Evolutionary conservation across 2,329 filamentous ascomycete genomes (phyloP).

Genomic region (Lasiodiplodia sp.): DNA sequence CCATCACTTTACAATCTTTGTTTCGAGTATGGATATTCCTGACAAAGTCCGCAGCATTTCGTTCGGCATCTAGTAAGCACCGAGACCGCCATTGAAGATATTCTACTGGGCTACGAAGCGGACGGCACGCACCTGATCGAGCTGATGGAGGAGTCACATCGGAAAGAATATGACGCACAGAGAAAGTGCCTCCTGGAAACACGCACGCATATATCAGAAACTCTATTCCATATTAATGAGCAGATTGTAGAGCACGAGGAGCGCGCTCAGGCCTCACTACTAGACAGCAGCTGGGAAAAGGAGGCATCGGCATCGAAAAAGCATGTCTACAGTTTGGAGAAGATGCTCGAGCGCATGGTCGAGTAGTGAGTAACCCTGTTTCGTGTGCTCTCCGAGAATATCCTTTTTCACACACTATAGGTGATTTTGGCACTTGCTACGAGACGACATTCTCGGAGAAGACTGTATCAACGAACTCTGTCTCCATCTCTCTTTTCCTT

Average conservation of each 20-base stretch:
- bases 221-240: neutral
- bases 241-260: neutral
- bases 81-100: constrained; percentile 53
- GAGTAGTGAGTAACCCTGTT: neutral
- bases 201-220: neutral
- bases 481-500: no score
- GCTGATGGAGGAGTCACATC: constrained; percentile 51
- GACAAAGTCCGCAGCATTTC: constrained; percentile 44
- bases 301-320: neutral
- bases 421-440: neutral
- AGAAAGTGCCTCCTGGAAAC: neutral
- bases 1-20: neutral
- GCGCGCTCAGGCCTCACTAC: neutral
- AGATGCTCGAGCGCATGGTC: neutral
- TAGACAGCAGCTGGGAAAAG: constrained; percentile 4
- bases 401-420: neutral
- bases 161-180: constrained; percentile 33
- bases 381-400: neutral
- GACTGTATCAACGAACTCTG: neutral
- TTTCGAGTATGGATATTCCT: neutral
- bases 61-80: constrained; percentile 55
- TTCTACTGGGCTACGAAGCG: constrained; percentile 53
- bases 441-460: neutral
- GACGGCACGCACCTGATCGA: constrained; percentile 55
- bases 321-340: constrained; percentile 1